A percentile compares a stretch with the other conserved stretches of the same genome.
Evolutionary conservation across 345 rosid genomes (phyloP).

Genomic region (Citrus mangshanensis): DNA sequence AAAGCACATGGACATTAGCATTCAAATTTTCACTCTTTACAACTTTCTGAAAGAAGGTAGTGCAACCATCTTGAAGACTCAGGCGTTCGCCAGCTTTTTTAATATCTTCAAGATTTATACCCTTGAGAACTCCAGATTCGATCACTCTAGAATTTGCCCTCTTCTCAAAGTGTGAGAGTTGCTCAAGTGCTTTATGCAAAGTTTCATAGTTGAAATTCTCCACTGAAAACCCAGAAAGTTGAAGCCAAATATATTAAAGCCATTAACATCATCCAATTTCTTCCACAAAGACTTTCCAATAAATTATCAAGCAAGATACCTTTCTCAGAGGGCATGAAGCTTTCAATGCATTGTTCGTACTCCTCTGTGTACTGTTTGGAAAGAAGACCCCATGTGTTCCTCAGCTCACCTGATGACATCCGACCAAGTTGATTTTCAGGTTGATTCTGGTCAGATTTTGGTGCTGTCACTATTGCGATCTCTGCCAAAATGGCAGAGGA

Average conservation of each 20-base stretch:
- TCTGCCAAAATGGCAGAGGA: constrained; percentile 96
- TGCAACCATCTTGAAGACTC: constrained; percentile 92
- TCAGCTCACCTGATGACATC: constrained; percentile 80
- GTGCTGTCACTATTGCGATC: constrained; percentile 88
- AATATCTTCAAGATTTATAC: constrained; percentile 81
- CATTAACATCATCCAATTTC: neutral
- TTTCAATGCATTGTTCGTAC: constrained; percentile 85
- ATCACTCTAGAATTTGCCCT: constrained; percentile 80
- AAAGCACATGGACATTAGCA: constrained; percentile 66
- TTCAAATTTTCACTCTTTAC: constrained; percentile 47
- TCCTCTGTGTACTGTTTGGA: constrained; percentile 85
- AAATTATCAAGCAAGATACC: constrained; percentile 33
- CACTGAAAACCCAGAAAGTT: constrained; percentile 38
- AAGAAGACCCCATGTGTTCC: constrained; percentile 69
- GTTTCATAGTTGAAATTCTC: constrained; percentile 64
- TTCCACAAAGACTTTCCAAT: neutral
- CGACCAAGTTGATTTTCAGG: constrained; percentile 49
- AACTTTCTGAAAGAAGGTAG: constrained; percentile 61
- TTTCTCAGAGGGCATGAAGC: constrained; percentile 56
- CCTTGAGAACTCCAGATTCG: constrained; percentile 82
- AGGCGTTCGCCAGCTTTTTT: constrained; percentile 86
- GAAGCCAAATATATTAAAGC: neutral
- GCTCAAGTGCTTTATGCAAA: constrained; percentile 62
- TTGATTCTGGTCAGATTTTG: constrained; percentile 63
- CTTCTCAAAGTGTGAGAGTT: constrained; percentile 77